These are phyloP conservation scores for Colletotrichum lini DNA, from an alignment of 2,329 filamentous ascomycete genomes.

Conservation along the genomic window DNA sequence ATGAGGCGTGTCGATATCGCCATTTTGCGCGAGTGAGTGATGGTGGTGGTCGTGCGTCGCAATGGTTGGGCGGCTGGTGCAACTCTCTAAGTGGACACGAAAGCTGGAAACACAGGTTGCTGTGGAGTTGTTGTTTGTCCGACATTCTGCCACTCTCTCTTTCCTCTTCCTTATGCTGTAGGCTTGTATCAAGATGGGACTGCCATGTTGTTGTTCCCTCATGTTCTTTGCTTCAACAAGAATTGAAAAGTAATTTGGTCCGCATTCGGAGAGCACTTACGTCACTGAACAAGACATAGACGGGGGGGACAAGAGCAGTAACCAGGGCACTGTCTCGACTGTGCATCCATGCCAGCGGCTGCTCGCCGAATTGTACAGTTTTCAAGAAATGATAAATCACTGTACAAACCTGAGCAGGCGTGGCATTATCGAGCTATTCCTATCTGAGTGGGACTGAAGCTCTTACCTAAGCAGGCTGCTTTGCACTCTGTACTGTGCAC, in stretches of 20 bases:
- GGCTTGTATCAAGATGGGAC: neutral
- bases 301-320: neutral
- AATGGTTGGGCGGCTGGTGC: conserved; percentile 19
- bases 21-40: neutral
- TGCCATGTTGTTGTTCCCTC: conserved; percentile 5
- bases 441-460: neutral
- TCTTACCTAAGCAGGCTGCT: neutral
- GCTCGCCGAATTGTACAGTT: conserved; percentile 19
- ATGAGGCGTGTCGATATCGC: neutral
- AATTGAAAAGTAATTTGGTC: conserved; percentile 19
- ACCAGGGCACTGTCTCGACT: conserved; percentile 27
- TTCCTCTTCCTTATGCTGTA: conserved; percentile 10
- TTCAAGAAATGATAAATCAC: neutral
- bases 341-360: conserved; percentile 18
- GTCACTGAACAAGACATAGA: conserved; percentile 31
- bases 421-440: neutral
- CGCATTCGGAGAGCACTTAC: conserved; percentile 27
- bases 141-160: conserved; percentile 4
- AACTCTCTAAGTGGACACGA: conserved; percentile 19
- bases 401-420: neutral
- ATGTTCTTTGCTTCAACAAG: conserved; percentile 1
- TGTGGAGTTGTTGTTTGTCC: conserved; percentile 14
- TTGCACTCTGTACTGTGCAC: conserved; percentile 20
- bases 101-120: conserved; percentile 10
- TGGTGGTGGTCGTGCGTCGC: conserved; percentile 21